Base-by-base conservation (phyloP, 768 basidiomycete species). In the Scleroderma bovista region DNA sequence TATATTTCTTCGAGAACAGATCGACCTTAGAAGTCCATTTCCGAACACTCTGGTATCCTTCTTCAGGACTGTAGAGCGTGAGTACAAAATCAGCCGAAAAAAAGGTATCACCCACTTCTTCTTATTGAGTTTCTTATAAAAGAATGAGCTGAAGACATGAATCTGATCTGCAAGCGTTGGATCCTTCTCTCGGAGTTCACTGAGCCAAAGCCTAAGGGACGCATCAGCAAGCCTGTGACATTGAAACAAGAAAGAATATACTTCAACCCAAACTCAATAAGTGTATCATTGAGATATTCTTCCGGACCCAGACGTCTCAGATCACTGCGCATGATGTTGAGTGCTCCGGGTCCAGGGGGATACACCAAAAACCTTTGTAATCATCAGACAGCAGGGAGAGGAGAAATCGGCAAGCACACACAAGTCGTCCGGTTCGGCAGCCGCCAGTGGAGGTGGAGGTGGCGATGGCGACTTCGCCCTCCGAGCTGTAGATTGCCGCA, bases 211-310 rank as follows among this genome's bases (percentile, higher is more conserved):
- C 63, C 93, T 94, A 49, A 7, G 22, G 22, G 17, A 48, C 31
- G 24, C 60, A 32, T 45, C 46, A 58, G 44, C 22, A 51, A 10
- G 16, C 17, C 26, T 23, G 7, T n/a, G 23, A 36, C 16, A 32
- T 33, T 15, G 7, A 15, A 40, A 44, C 34, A 44, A 36, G 48
- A 31, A 6, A 15, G 12, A 51, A 66, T 88, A 42, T 59, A 93
- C 93, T 93, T 94, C 31, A 99, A 74, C 3, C 92, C 94, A 57
- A 94, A 96, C 62, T 99, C 96, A 26, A 98, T 93, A 32, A 99
- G 71, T 1, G 91, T 96, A 69, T 99, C 96, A 62, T 99, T 99
- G 43, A 99, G 74, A 64, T 85, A 98, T 64, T 95, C 90, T 29
- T 81, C 83, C 0, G 85, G 84, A 45, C 80, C 69, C 29, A 97